A percentile compares a stretch with the other conserved stretches of the same genome.
phyloP scores from a whole-genome alignment of 129 eudicot genomes.

The Pulicaria dysenterica region DNA sequence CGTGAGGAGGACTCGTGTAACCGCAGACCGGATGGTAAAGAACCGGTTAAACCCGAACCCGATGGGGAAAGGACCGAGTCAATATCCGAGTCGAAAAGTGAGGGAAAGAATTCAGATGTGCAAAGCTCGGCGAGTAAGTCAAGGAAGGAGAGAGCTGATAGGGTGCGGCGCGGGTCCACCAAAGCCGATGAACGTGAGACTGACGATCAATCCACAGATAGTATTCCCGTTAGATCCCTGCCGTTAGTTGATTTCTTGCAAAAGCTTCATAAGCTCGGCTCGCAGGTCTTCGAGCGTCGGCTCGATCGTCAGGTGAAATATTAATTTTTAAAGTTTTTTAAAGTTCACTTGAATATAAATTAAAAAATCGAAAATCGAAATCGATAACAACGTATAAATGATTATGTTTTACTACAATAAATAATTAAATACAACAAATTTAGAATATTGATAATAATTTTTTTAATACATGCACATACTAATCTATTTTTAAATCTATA shows the following conservation, averaged over 20 bases:
- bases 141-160: constrained; percentile 42
- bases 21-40: constrained; percentile 56
- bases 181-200: constrained; percentile 39
- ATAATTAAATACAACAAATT: too few relatives aligned
- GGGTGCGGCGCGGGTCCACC: constrained; percentile 36
- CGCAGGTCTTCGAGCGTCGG: constrained; percentile 68
- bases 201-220: constrained; percentile 43
- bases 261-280: constrained; percentile 53
- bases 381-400: neutral
- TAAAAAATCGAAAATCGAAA: neutral
- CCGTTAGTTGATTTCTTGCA: constrained; percentile 72
- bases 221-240: constrained; percentile 56
- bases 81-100: constrained; percentile 56
- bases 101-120: constrained; percentile 66
- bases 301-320: constrained; percentile 75
- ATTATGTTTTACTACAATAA: too few relatives aligned
- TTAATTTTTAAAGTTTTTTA: neutral
- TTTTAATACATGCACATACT: too few relatives aligned
- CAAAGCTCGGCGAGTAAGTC: constrained; percentile 83
- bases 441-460: too few relatives aligned
- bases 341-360: neutral
- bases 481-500: too few relatives aligned
- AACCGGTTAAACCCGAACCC: constrained; percentile 34
- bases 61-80: constrained; percentile 48
- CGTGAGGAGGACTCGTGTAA: constrained; percentile 58